phyloP scores from a whole-genome alignment of 441 rosid species.

The Populus hybrid region DNA sequence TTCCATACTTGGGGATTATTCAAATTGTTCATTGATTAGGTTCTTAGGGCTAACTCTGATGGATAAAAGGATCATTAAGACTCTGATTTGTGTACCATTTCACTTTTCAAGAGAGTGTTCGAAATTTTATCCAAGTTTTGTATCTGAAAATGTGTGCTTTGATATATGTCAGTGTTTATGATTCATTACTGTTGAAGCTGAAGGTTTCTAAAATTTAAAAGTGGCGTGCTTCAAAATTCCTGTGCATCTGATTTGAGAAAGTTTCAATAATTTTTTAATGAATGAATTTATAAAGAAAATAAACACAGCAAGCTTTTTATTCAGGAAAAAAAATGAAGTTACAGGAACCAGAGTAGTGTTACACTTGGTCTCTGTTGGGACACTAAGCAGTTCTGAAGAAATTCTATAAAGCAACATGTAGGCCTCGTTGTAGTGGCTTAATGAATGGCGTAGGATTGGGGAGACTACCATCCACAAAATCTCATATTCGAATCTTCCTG shows the following conservation, averaged over 20 bases:
- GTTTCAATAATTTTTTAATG: neutral
- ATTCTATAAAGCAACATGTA: neutral
- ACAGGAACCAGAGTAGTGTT: too few relatives aligned
- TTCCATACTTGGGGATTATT: too few relatives aligned
- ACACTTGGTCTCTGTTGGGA: too few relatives aligned
- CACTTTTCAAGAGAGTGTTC: neutral
- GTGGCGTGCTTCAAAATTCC: neutral
- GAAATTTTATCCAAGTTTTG: neutral
- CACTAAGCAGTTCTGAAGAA: neutral
- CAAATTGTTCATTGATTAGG: too few relatives aligned
- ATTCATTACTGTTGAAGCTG: neutral
- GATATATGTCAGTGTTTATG: neutral
- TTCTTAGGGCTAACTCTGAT: too few relatives aligned
- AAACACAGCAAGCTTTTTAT: neutral
- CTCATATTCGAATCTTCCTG: constrained; percentile 2
- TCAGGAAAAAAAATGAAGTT: neutral
- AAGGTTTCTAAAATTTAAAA: neutral
- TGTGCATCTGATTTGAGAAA: neutral
- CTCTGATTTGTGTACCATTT: neutral
- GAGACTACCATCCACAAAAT: constrained; percentile 13
- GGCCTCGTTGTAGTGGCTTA: neutral
- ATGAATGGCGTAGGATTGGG: constrained; percentile 12
- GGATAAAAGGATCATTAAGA: neutral
- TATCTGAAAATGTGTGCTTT: neutral
- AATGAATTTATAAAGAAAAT: neutral